Base-by-base conservation (phyloP, 1,139 yeast genomes). In the Pichia inconspicua region DNA sequence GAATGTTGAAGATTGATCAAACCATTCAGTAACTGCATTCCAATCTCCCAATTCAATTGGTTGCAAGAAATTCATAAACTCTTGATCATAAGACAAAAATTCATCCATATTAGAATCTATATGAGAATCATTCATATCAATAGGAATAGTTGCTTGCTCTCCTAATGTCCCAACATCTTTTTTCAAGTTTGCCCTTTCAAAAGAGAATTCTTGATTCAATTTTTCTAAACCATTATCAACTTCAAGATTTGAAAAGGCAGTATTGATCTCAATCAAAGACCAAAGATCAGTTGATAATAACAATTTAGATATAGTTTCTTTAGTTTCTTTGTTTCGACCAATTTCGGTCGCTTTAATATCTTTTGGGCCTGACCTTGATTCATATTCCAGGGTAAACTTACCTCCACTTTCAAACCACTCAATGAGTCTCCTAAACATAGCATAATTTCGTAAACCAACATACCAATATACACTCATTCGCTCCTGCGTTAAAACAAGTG, bases 381-480 rank as follows among this genome's bases (percentile, higher is more conserved):
- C 25, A 34, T 46, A 52, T 34, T 54, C 48, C 41, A 56, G 52
- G 10, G 55, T 41, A 3, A 56, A 58, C 8, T 37, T 45, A 1
- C 60, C 57, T 2, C 53, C 54, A 36, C 45, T 51, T 40, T 56
- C 58, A 45, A 59, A 40, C 52, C 58, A 57, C 15, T 55, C 57
- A 15, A 48, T 37, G 10, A 58, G 15, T 36, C 46, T 52, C n/a
- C 41, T 48, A 40, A 43, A 49, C 14, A 44, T 44, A 2, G 53
- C 50, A 37, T 43, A 52, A 9, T 47, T 15, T 27, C 63, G 48
- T 28, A 47, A 51, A 11, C 57, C 43, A 17, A 44, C 15, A 41
- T 58, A 59, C 42, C 56, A 55, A 35, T 50, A 53, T 19, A 53
- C 56, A 27, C 57, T 53, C 31, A 53, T 10, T 12, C 51, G 40